Conservation (phyloP, 495 filamentous ascomycete species). For the Annulohypoxylon maeteangense region DNA sequence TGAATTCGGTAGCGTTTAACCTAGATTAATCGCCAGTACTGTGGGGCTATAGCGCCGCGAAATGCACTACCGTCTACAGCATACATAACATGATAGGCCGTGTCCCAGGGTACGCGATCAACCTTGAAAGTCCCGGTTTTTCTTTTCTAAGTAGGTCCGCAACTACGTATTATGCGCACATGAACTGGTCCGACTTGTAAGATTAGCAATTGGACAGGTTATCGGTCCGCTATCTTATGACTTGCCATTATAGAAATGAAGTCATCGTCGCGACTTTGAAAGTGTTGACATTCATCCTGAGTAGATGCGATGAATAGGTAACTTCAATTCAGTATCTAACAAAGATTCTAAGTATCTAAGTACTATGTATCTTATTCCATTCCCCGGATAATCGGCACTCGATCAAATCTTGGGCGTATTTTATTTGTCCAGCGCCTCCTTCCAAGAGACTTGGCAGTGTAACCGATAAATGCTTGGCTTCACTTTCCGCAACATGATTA, state of each 20-base stretch:
- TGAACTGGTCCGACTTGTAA: slow-evolving; percentile 1
- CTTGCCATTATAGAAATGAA: neutral
- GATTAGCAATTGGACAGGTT: neutral
- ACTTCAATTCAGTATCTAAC: neutral
- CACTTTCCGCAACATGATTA: slow-evolving; percentile 2
- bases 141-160: slow-evolving; percentile 14
- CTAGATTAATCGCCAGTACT: slow-evolving; percentile 20
- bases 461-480: slow-evolving; percentile 37
- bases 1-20: slow-evolving; percentile 25
- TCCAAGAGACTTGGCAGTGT: slow-evolving; percentile 39
- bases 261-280: neutral
- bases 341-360: neutral
- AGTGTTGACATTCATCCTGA: neutral
- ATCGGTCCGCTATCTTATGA: neutral
- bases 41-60: slow-evolving; percentile 2
- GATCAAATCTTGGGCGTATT: slow-evolving; percentile 18
- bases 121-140: slow-evolving; percentile 19
- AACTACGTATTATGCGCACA: neutral
- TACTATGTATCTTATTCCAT: slow-evolving; percentile 22
- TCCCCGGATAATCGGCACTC: slow-evolving; percentile 45
- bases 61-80: neutral
- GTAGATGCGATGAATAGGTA: neutral
- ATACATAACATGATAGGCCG: neutral
- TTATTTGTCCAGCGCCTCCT: slow-evolving; percentile 29
- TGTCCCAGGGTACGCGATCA: neutral